Conservation (phyloP, 192 early-diverging fungal genomes). For the Gorgonomyces haynaldii region DNA sequence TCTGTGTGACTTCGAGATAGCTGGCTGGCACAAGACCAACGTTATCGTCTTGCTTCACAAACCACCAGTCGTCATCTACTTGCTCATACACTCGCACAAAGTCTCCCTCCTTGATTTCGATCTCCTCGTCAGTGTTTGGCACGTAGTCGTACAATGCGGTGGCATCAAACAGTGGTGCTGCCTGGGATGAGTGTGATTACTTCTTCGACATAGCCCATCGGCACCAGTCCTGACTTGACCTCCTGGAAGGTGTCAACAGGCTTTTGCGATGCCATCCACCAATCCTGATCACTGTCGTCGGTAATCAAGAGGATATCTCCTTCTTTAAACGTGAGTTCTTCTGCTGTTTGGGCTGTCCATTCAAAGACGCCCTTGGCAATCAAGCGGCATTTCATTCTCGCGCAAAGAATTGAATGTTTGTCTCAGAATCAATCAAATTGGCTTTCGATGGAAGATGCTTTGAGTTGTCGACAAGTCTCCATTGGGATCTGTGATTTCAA, state of each 20-base stretch:
- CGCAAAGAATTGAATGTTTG: not conserved
- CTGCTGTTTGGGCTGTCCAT: constrained; percentile 69
- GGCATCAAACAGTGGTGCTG: constrained; percentile 14
- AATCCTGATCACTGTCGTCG: constrained; percentile 40
- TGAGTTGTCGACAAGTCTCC: too few relatives aligned
- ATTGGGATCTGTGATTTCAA: too few relatives aligned
- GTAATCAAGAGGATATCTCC: constrained; percentile 50
- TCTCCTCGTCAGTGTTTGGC: constrained; percentile 34
- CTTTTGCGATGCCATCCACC: constrained; percentile 28
- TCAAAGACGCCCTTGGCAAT: constrained; percentile 61
- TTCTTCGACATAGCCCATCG: constrained; percentile 39
- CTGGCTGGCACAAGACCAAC: constrained; percentile 81
- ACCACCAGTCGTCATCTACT: constrained; percentile 88
- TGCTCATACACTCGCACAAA: constrained; percentile 58
- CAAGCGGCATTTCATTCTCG: constrained; percentile 32
- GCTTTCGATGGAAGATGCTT: too few relatives aligned
- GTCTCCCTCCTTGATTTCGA: constrained; percentile 34
- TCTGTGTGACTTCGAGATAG: constrained; percentile 54
- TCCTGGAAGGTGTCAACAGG: constrained; percentile 33
- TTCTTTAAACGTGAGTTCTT: constrained; percentile 73
- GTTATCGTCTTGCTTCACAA: constrained; percentile 56
- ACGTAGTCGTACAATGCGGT: constrained; percentile 37
- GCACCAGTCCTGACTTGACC: constrained; percentile 28
- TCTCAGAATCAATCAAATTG: not conserved
- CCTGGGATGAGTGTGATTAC: constrained; percentile 19